Percentiles rank a stretch among this genome's conserved stretches.
phyloP scores from a whole-genome alignment of 2,329 filamentous ascomycete species.

The Diaporthe sp. region DNA sequence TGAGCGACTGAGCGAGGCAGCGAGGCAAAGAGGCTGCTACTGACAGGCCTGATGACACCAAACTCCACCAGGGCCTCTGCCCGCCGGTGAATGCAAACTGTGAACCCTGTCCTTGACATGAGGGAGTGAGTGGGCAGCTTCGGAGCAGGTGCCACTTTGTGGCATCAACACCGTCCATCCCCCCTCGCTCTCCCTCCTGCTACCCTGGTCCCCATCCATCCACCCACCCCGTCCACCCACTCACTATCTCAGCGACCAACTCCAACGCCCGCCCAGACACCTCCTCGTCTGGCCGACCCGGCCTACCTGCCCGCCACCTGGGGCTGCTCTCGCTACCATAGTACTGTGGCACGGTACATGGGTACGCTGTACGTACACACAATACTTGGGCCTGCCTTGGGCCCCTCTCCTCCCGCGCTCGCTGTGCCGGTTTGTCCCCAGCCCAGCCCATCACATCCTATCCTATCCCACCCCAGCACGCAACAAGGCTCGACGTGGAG shows the following conservation, averaged over 20 bases:
- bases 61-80: slow-evolving; percentile 28
- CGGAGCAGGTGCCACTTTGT: slow-evolving; percentile 34
- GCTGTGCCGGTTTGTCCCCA: slow-evolving; percentile 25
- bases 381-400: slow-evolving; percentile 14
- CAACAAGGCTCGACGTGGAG: slow-evolving; percentile 28
- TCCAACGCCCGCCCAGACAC: slow-evolving; percentile 15
- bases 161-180: slow-evolving; percentile 25
- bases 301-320: slow-evolving; percentile 24
- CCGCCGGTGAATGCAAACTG: slow-evolving; percentile 25
- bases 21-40: slow-evolving; percentile 28
- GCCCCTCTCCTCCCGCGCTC: slow-evolving; percentile 13
- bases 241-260: slow-evolving; percentile 9
- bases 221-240: slow-evolving; percentile 19
- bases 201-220: slow-evolving; percentile 23
- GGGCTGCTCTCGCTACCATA: slow-evolving; percentile 23
- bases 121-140: slow-evolving; percentile 22
- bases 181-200: slow-evolving; percentile 13
- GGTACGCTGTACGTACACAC: slow-evolving; percentile 19
- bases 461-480: slow-evolving; percentile 24
- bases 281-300: slow-evolving; percentile 19
- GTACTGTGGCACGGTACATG: slow-evolving; percentile 22
- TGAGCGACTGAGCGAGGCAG: slow-evolving; percentile 26
- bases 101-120: slow-evolving; percentile 27
- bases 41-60: slow-evolving; percentile 30
- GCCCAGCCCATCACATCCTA: slow-evolving; percentile 23